Evolutionary conservation across 805 yeast genomes (phyloP).

Genomic region (Candida namnaoensis): DNA sequence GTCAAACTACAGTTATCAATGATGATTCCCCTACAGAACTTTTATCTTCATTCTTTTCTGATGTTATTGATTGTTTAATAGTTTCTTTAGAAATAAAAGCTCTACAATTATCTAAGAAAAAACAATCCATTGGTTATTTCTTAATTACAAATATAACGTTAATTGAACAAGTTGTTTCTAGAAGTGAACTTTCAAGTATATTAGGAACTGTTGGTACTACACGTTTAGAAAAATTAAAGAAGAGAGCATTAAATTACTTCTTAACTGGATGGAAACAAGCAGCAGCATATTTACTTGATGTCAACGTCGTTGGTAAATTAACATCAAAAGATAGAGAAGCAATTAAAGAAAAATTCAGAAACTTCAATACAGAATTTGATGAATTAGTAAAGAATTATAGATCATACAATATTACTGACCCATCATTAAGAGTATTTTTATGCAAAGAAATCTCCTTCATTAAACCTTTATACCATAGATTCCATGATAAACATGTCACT

Average conservation of each 20-base stretch:
- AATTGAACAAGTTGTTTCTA: constrained; percentile 64
- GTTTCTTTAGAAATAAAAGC: constrained; percentile 56
- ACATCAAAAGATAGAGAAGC: constrained; percentile 71
- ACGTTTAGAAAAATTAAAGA: constrained; percentile 60
- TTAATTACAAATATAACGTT: constrained; percentile 63
- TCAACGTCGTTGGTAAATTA: constrained; percentile 53
- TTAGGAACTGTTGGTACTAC: constrained; percentile 53
- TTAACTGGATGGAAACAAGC: constrained; percentile 74
- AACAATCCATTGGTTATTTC: constrained; percentile 53
- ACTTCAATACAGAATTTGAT: constrained; percentile 79
- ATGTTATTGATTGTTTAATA: constrained; percentile 67
- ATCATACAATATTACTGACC: constrained; percentile 57
- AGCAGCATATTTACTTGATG: constrained; percentile 71
- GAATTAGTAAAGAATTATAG: constrained; percentile 61
- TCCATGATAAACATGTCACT: constrained; percentile 65
- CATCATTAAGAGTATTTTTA: constrained; percentile 51
- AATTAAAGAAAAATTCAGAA: constrained; percentile 76
- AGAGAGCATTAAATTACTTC: constrained; percentile 64
- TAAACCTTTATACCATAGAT: constrained; percentile 76
- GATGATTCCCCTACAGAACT: constrained; percentile 39
- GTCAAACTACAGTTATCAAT: constrained; percentile 27
- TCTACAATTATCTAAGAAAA: constrained; percentile 21
- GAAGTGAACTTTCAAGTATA: constrained; percentile 45
- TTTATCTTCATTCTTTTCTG: constrained; percentile 63
- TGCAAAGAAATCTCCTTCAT: constrained; percentile 68